Conservation (phyloP, 129 eudicot species). For the Escallonia rubra region DNA sequence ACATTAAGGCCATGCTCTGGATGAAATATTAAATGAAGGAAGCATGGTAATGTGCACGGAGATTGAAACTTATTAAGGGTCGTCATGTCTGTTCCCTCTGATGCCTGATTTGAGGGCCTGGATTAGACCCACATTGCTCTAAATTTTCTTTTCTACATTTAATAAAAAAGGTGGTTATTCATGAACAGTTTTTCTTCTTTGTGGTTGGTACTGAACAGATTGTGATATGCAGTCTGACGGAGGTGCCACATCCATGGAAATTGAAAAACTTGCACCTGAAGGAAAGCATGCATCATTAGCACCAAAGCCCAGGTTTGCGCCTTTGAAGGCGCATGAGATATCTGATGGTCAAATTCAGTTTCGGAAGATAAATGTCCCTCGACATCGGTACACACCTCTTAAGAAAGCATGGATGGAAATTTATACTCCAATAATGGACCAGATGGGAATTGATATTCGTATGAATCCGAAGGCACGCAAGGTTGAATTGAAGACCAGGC, state of each 20-base stretch:
- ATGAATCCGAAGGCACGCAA: slow-evolving; percentile 65
- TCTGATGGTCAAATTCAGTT: slow-evolving; percentile 62
- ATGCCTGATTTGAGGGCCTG: neutral
- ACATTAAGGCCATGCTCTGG: slow-evolving; percentile 58
- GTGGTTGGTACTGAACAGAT: neutral
- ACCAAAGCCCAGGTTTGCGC: slow-evolving; percentile 44
- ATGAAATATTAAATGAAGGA: slow-evolving; percentile 28
- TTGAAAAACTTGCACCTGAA: slow-evolving; percentile 24
- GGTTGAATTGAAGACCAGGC: slow-evolving; percentile 65
- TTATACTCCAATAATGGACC: slow-evolving; percentile 57
- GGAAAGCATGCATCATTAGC: slow-evolving; percentile 14
- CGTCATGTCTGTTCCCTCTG: slow-evolving; percentile 47
- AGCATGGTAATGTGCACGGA: slow-evolving; percentile 49
- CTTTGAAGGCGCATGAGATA: slow-evolving; percentile 50
- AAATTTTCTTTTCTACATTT: no score
- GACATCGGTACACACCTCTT: slow-evolving; percentile 61
- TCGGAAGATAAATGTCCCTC: slow-evolving; percentile 53
- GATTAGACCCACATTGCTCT: no score
- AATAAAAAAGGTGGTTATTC: no score
- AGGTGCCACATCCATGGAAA: slow-evolving; percentile 43
- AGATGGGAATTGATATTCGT: slow-evolving; percentile 76
- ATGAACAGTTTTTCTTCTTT: neutral
- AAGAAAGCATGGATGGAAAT: slow-evolving; percentile 81
- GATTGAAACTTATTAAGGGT: slow-evolving; percentile 21
- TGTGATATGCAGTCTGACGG: slow-evolving; percentile 28